These are phyloP conservation scores for Leptographium radiaticola DNA, from an alignment of 2,329 filamentous ascomycete species.

Conservation along the genomic window DNA sequence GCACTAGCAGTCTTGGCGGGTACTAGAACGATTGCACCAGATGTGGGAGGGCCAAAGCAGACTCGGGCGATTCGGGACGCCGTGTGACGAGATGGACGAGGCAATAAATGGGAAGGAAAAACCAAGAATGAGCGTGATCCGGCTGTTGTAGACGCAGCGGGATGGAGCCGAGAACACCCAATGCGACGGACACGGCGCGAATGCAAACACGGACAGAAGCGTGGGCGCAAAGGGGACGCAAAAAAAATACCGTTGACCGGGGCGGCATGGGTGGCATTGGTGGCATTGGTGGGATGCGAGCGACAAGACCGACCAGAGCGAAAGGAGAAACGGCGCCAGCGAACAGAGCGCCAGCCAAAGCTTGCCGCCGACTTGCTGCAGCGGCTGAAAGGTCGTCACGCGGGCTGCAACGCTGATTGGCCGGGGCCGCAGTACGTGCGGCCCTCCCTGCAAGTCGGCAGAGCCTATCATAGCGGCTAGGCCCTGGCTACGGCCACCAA, in stretches of 20 bases:
- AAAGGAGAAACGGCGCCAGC: neutral
- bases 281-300: neutral
- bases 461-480: conserved; percentile 2
- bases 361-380: conserved; percentile 30
- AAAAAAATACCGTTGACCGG: neutral
- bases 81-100: neutral
- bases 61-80: neutral
- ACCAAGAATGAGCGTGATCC: neutral
- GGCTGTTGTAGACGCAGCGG: neutral
- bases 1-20: too few relatives aligned
- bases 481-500: conserved; percentile 6
- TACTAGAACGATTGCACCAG: too few relatives aligned
- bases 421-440: neutral
- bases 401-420: conserved; percentile 24
- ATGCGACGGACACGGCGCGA: neutral
- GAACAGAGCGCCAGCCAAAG: neutral
- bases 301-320: neutral
- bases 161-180: neutral
- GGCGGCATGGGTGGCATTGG: neutral
- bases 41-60: neutral
- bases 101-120: too few relatives aligned
- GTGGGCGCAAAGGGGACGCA: neutral
- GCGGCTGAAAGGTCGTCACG: conserved; percentile 27
- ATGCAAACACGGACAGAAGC: neutral
- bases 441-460: neutral